Evolutionary conservation across 2,329 filamentous ascomycete species (phyloP).

Genomic region (Aspergillus oerlinghausenensis): DNA sequence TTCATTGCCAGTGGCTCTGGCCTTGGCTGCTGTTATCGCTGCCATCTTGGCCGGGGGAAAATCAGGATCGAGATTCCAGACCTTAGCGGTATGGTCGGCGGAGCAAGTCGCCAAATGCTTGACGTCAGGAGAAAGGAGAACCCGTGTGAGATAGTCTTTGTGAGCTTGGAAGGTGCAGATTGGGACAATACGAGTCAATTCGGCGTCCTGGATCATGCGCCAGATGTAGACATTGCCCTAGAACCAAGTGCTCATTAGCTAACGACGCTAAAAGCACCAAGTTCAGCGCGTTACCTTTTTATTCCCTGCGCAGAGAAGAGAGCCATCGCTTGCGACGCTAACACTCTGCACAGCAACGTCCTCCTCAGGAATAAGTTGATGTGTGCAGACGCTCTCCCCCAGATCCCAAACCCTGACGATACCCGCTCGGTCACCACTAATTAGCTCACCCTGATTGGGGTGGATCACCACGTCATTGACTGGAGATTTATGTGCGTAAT

Average conservation of each 20-base stretch:
- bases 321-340: conserved; percentile 91
- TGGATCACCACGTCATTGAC: conserved; percentile 99
- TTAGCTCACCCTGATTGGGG: conserved; percentile 96
- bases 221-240: conserved; percentile 97
- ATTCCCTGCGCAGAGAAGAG: conserved; percentile 87
- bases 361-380: conserved; percentile 93
- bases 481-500: conserved; percentile 82
- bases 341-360: conserved; percentile 91
- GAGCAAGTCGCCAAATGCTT: conserved; percentile 92
- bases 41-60: conserved; percentile 38
- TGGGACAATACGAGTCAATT: conserved; percentile 77
- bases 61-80: conserved; percentile 86
- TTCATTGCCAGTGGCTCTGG: conserved; percentile 13
- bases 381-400: conserved; percentile 93
- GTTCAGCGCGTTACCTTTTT: conserved; percentile 59
- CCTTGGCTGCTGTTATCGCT: conserved; percentile 18
- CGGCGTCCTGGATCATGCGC: conserved; percentile 79
- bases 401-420: conserved; percentile 95
- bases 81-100: conserved; percentile 89
- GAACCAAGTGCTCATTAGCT: neutral
- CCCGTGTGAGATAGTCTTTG: conserved; percentile 86
- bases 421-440: conserved; percentile 88
- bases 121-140: conserved; percentile 87
- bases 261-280: neutral
- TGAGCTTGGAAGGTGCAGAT: conserved; percentile 87